Evolutionary conservation across 176 grass and related monocot species (phyloP).

Genomic region (Oryza australiensis): DNA sequence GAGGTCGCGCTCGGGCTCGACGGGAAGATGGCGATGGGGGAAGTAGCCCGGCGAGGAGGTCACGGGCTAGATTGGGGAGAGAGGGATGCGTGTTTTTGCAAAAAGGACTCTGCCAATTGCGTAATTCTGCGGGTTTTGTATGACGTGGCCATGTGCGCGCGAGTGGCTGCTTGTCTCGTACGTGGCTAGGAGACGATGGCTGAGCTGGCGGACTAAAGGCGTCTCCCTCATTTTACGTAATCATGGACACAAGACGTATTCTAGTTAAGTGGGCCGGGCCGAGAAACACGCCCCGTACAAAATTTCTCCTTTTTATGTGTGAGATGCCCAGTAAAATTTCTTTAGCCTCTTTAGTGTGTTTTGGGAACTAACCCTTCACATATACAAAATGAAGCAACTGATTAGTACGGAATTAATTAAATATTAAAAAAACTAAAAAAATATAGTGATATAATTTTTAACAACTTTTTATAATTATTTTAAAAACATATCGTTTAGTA

Average conservation of each 20-base stretch:
- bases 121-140: not conserved
- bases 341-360: too few relatives aligned
- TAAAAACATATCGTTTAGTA: too few relatives aligned
- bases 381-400: too few relatives aligned
- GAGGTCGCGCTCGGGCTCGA: not conserved
- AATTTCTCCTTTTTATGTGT: too few relatives aligned
- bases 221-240: fast-evolving
- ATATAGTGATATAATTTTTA: too few relatives aligned
- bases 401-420: too few relatives aligned
- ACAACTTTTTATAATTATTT: too few relatives aligned
- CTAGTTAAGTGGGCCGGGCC: not conserved
- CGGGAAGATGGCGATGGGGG: not conserved
- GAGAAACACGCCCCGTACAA: not conserved
- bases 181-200: constrained; percentile 10
- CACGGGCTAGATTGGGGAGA: constrained; percentile 21
- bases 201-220: not conserved
- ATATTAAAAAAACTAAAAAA: too few relatives aligned
- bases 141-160: constrained; percentile 27
- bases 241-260: too few relatives aligned
- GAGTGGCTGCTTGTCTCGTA: constrained; percentile 18
- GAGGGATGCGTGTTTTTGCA: constrained; percentile 39
- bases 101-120: constrained; percentile 19
- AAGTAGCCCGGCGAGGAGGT: not conserved
- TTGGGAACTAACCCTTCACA: too few relatives aligned
- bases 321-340: not conserved